Evolutionary conservation across 116 monocot species (phyloP), one percentile per base, ranked within the genome.

Genomic region (Dioscorea cayenensis): DNA sequence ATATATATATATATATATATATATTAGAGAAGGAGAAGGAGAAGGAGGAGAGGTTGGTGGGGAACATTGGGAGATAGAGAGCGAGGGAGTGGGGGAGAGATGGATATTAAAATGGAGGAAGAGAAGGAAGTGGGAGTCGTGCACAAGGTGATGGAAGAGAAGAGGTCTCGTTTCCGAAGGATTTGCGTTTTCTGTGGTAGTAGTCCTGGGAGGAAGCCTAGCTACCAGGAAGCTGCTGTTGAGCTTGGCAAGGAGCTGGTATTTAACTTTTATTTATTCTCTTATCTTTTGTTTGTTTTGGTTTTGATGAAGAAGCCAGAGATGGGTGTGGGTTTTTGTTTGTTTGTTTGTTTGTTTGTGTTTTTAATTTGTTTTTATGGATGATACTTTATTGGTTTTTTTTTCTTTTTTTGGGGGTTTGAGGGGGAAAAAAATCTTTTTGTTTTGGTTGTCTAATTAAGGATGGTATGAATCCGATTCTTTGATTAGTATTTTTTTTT

Each of bases 171-270:
- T 71, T 91, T 91, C 63, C 64, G 68, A 6, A 77, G 87, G 70
- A 91, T 91, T 76, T 91, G 91, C 69, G 91, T 91, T 17, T 91
- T 83, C 81, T 91, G 91, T 51, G 91, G 91, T 17, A 91, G 91
- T 72, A 77, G 84, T 37, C 66, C 79, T 11, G 91, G 91, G 66
- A 81, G 77, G 65, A 91, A 91, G 78, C 50, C 80, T 7, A 85
- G 85, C 72, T 91, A 91, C 72, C 80, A 78, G 62, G 87, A 84
- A 66, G 91, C 91, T 3, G 91, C 91, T 18, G 60, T 82, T 16
- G 84, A 85, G 66, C 80, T 91, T 36, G 91, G 91, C 18, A 91
- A 81, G 67, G 85, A 85, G 50, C 66, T 91, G 91, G 87, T 91
- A 69, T 68, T 59, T 28, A 1, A 61, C 32, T 20, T 23, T 1